These are phyloP conservation scores for Trypanosoma brucei DNA, from an alignment of 208 protist species.

Conservation along the genomic window DNA sequence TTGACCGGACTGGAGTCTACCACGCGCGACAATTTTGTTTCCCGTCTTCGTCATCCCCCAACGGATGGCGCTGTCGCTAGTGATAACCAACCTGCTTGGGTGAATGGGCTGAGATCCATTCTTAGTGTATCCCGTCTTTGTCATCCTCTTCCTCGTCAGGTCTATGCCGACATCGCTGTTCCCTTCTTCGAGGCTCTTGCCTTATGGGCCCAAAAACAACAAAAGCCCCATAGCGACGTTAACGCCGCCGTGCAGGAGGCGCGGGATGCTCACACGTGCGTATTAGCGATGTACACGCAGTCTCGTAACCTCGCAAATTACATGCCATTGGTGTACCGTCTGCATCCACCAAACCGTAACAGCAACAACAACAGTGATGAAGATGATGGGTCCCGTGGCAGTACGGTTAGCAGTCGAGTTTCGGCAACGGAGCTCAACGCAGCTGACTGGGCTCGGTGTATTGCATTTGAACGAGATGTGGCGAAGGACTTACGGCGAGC, in stretches of 20 bases:
- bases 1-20: constrained; percentile 21
- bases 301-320: constrained; percentile 39
- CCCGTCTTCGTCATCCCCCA: background rate
- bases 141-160: constrained; percentile 47
- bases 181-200: constrained; percentile 59
- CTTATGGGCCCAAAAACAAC: constrained; percentile 9
- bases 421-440: constrained; percentile 38
- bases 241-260: constrained; percentile 24
- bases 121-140: constrained; percentile 34
- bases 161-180: constrained; percentile 34
- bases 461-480: constrained; percentile 64
- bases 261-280: constrained; percentile 49
- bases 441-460: constrained; percentile 58
- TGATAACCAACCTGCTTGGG: constrained; percentile 12
- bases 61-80: background rate
- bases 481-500: constrained; percentile 57
- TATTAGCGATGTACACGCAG: constrained; percentile 50
- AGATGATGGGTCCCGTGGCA: background rate
- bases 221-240: background rate
- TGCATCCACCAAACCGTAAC: background rate
- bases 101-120: constrained; percentile 32
- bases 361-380: no score
- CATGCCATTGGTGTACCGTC: constrained; percentile 41
- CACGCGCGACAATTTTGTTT: constrained; percentile 17
- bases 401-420: background rate